Evolutionary conservation across 257 asterid genomes (phyloP).

Genomic region (Solanum piurae): DNA sequence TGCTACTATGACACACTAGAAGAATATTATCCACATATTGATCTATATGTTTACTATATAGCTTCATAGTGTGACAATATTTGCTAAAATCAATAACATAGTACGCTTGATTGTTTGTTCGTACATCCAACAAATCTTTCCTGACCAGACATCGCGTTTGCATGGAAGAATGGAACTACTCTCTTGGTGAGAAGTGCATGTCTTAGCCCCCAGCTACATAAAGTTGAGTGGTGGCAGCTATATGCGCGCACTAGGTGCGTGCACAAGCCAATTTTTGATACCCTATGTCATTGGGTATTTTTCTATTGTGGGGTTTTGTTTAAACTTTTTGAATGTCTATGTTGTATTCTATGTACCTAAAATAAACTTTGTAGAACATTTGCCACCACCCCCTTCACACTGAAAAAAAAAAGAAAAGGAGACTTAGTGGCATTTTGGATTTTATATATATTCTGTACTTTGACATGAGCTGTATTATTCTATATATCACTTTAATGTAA

Average conservation of each 20-base stretch:
- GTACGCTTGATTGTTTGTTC: not conserved
- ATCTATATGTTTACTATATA: not conserved
- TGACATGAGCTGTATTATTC: conserved; percentile 19
- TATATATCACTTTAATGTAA: not conserved
- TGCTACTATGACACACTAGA: not conserved
- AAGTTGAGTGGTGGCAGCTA: not conserved
- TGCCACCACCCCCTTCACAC: conserved; percentile 16
- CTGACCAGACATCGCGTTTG: not conserved
- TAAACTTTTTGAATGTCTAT: not conserved
- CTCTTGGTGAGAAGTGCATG: not conserved
- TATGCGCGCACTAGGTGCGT: not conserved
- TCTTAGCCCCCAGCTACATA: not conserved
- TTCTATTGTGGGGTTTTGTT: not conserved
- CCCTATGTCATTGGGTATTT: not conserved
- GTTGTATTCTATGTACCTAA: not conserved
- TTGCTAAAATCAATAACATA: not conserved
- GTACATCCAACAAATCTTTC: not conserved
- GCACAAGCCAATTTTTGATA: conserved; percentile 10
- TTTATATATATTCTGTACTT: not conserved
- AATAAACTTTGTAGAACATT: conserved; percentile 12
- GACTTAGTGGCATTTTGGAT: not conserved
- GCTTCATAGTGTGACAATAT: not conserved
- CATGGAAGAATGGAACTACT: not conserved
- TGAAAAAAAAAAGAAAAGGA: not conserved
- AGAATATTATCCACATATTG: not conserved